Evolutionary conservation across 306 rosid species (phyloP).

Genomic region (Corylus heterophylla): DNA sequence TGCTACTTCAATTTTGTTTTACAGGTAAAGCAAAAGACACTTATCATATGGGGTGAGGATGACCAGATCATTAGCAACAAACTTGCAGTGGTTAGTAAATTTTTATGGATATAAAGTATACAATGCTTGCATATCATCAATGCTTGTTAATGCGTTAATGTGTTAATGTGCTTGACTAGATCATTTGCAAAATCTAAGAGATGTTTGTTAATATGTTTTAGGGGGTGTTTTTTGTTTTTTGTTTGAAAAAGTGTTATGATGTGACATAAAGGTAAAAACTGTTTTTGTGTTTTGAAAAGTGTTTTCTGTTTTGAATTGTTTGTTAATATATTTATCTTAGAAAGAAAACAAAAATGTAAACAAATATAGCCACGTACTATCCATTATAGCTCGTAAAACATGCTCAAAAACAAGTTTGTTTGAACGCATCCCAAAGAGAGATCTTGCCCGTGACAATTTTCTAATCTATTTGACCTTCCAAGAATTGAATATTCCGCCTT

Average conservation of each 20-base stretch:
- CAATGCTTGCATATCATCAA: background rate
- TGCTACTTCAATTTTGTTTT: conserved; percentile 25
- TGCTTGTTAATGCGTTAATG: too few relatives aligned
- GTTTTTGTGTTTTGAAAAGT: too few relatives aligned
- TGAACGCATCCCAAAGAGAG: background rate
- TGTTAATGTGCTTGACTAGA: too few relatives aligned
- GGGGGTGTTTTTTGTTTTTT: too few relatives aligned
- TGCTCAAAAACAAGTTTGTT: background rate
- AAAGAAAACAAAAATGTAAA: too few relatives aligned
- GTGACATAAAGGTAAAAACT: too few relatives aligned
- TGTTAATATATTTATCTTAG: too few relatives aligned
- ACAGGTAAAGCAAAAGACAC: conserved; percentile 86
- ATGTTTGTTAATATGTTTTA: too few relatives aligned
- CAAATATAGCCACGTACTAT: background rate
- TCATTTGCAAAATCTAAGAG: too few relatives aligned
- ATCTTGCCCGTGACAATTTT: background rate
- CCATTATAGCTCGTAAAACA: background rate
- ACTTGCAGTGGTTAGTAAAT: conserved; percentile 77
- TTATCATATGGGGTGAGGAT: conserved; percentile 94
- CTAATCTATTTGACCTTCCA: background rate
- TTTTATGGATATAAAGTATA: background rate
- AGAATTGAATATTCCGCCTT: background rate
- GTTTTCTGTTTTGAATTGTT: too few relatives aligned
- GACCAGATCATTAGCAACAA: conserved; percentile 75
- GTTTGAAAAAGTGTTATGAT: too few relatives aligned